Base-by-base conservation (phyloP, 2,329 filamentous ascomycete species). In the Chaetomium sp. region DNA sequence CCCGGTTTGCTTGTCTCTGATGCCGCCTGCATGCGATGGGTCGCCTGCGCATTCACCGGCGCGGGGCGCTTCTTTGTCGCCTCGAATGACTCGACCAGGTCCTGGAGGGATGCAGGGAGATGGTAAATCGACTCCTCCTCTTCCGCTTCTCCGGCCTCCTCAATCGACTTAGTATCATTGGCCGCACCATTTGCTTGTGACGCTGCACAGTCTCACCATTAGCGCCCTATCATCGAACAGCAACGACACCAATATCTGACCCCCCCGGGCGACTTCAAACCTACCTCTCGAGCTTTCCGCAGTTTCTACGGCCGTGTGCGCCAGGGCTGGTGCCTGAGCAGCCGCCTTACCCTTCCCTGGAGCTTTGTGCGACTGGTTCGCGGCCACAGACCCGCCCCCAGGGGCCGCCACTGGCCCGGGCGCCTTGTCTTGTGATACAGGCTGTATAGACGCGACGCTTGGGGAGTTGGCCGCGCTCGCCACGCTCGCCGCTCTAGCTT, bases 11-110 rank as follows among this genome's bases (percentile, higher is more conserved):
- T 87, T 32, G 80, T 77, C 62, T 91, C 85, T 33, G 91, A 95
- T 10, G 85, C 79, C 36, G 82, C 81, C 66, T 96, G 82, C 76
- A 95, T 82, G 61, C 85, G 82, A 66, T 89, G 79, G 51, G 89
- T 84, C 43, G 85, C 78, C 37, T 84, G 82, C 52, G 87, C 83
- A 19, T 80, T 78, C 5, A 80, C 76, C 12, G 82, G 78, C 52
- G 79, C 73, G 32, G 82, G 79, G 36, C 87, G 83, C 66, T 83
- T 85, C 73, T 89, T 92, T 1, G 88, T 89, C 11, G 84, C 80
- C 70, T 97, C 91, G 67, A 91, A 96, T 0, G 91, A 91, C 56
- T 96, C 89, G 14, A 97, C 82, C 37, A 99, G 78, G 69, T 99
- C 94, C 66, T 91, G 88, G 53, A 99, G 75, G 35, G 88, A 90